Evolutionary conservation across 306 rosid species (phyloP).

Genomic region (Pachyrhizus erosus): DNA sequence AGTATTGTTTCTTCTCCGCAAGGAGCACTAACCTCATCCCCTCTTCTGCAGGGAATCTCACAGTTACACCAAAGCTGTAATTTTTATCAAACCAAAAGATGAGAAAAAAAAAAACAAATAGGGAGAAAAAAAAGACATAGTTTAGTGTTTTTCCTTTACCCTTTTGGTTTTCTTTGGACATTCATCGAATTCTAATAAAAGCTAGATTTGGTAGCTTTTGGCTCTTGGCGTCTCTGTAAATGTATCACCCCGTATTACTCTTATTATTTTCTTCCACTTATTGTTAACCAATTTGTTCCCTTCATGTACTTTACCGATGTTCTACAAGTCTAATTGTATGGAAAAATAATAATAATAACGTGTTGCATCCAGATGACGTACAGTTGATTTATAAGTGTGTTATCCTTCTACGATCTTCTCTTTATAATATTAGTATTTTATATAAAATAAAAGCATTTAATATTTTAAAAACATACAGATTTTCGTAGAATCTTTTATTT

Average conservation of each 20-base stretch:
- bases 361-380: not conserved
- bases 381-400: not conserved
- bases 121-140: slow-evolving; percentile 35
- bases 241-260: slow-evolving; percentile 27
- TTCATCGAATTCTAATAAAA: slow-evolving; percentile 59
- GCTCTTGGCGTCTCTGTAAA: slow-evolving; percentile 56
- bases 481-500: too few relatives aligned
- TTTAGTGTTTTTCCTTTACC: slow-evolving; percentile 39
- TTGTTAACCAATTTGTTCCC: slow-evolving; percentile 41
- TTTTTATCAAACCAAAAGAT: slow-evolving; percentile 49
- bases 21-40: slow-evolving; percentile 85
- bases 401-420: not conserved
- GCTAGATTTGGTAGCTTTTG: slow-evolving; percentile 55
- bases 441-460: not conserved
- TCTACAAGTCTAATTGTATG: not conserved
- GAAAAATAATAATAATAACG: not conserved
- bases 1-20: slow-evolving; percentile 76
- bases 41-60: slow-evolving; percentile 53
- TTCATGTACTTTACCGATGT: not conserved
- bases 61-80: slow-evolving; percentile 64
- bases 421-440: not conserved
- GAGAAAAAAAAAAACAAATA: not conserved
- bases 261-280: slow-evolving; percentile 31
- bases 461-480: not conserved
- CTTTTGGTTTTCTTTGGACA: slow-evolving; percentile 45